phyloP scores from a whole-genome alignment of 2,329 filamentous ascomycete genomes.

The Aspergillus arachidicola region DNA sequence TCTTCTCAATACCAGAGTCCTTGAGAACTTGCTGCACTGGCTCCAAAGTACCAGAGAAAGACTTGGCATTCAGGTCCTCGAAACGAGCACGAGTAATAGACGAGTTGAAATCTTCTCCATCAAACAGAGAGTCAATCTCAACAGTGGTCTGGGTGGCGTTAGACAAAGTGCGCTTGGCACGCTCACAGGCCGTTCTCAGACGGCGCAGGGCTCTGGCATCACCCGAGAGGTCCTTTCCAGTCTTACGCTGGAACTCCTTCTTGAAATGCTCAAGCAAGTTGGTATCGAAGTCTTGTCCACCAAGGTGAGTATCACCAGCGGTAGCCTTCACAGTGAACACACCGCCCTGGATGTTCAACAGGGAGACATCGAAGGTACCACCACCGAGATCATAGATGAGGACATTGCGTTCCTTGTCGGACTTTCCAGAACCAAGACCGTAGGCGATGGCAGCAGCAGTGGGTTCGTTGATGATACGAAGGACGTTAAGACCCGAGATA shows the following conservation, averaged over 20 bases:
- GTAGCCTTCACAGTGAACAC: constrained; percentile 99
- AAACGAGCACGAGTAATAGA: constrained; percentile 98
- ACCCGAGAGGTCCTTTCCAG: constrained; percentile 74
- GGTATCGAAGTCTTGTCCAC: constrained; percentile 95
- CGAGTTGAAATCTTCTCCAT: constrained; percentile 96
- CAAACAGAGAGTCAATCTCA: constrained; percentile 98
- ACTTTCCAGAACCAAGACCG: constrained; percentile 92
- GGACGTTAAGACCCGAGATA: constrained; percentile 95
- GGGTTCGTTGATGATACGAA: constrained; percentile 99
- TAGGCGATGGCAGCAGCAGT: constrained; percentile 98
- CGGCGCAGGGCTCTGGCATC: constrained; percentile 92
- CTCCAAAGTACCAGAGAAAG: constrained; percentile 89
- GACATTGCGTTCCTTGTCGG: constrained; percentile 97
- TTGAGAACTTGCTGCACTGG: constrained; percentile 96
- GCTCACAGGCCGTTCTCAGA: constrained; percentile 97
- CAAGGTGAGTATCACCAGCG: constrained; percentile 94
- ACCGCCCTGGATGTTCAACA: constrained; percentile 97
- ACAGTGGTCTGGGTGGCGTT: constrained; percentile 96
- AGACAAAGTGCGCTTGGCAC: constrained; percentile 98
- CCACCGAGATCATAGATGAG: constrained; percentile 99
- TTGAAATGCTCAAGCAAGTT: constrained; percentile 96
- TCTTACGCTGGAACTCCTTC: constrained; percentile 86
- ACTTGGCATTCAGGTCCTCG: constrained; percentile 96
- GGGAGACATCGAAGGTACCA: constrained; percentile 99
- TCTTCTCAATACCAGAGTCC: constrained; percentile 86